phyloP scores from a whole-genome alignment of 495 filamentous ascomycete species.

The Achaetomiella virescens region DNA sequence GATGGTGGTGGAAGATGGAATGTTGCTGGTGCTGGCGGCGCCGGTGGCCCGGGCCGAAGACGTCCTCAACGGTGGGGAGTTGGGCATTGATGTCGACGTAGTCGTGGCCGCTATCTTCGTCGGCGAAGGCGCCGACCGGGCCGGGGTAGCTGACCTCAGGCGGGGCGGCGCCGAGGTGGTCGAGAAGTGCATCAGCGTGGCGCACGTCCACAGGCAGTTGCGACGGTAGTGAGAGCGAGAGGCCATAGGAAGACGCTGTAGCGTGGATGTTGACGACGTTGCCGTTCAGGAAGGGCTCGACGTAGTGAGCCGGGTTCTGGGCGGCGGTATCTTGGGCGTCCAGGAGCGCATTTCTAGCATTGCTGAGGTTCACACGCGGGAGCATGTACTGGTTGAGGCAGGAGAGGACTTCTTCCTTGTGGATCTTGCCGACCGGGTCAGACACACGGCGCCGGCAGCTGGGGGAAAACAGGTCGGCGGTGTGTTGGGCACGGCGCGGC shows the following conservation, averaged over 20 bases:
- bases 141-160: slow-evolving; percentile 31
- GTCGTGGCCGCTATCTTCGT: slow-evolving; percentile 1
- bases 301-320: slow-evolving; percentile 25
- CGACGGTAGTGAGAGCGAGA: too few relatives aligned
- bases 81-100: slow-evolving; percentile 6
- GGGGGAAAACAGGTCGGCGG: slow-evolving; percentile 48
- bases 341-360: slow-evolving; percentile 34
- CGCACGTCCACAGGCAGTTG: too few relatives aligned
- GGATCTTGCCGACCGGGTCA: slow-evolving; percentile 51
- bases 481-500: slow-evolving; percentile 51
- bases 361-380: slow-evolving; percentile 41
- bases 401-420: slow-evolving; percentile 55
- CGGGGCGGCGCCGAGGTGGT: slow-evolving; percentile 16
- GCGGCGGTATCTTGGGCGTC: too few relatives aligned
- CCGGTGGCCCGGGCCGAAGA: neutral
- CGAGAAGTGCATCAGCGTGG: too few relatives aligned
- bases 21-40: neutral
- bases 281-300: slow-evolving; percentile 43
- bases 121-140: slow-evolving; percentile 21
- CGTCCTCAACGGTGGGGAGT: slow-evolving; percentile 8
- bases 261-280: slow-evolving; percentile 8
- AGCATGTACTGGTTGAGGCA: slow-evolving; percentile 63
- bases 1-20: neutral
- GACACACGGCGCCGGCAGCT: slow-evolving; percentile 33
- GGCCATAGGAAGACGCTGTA: too few relatives aligned